These are phyloP conservation scores for Suillus paluster DNA, from an alignment of 768 basidiomycete species.

Conservation along the genomic window DNA sequence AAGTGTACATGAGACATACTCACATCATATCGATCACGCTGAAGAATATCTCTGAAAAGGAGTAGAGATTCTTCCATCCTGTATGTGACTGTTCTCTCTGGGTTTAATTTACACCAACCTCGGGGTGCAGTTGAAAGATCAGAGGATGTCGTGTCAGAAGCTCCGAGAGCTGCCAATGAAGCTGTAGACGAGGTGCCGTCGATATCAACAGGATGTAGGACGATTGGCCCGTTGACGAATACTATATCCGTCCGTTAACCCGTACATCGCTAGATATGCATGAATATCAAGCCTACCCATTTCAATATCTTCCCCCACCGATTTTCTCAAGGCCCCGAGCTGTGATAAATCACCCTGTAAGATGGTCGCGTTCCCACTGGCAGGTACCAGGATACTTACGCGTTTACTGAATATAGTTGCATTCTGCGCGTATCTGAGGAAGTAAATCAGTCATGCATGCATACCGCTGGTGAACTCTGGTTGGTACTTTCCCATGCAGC, in stretches of 20 bases:
- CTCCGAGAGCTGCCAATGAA: conserved; percentile 42
- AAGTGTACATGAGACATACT: conserved; percentile 22
- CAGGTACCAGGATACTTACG: conserved; percentile 41
- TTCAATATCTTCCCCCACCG: conserved; percentile 66
- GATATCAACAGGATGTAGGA: conserved; percentile 70
- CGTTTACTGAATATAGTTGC: conserved; percentile 72
- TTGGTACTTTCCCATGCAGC: conserved; percentile 45
- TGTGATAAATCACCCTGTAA: conserved; percentile 28
- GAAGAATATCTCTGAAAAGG: conserved; percentile 59
- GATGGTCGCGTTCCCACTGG: conserved; percentile 1
- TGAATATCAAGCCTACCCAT: conserved; percentile 47
- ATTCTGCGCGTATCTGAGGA: conserved; percentile 70
- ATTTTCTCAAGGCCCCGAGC: conserved; percentile 76
- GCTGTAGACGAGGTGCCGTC: conserved; percentile 30
- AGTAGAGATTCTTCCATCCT: conserved; percentile 65
- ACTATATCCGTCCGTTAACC: conserved; percentile 44
- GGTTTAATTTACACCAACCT: conserved; percentile 72
- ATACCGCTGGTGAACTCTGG: neutral
- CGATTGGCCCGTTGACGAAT: conserved; percentile 72
- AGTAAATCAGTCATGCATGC: conserved; percentile 12
- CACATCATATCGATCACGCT: conserved; percentile 68
- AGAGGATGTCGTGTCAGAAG: conserved; percentile 33
- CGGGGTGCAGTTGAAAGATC: conserved; percentile 63
- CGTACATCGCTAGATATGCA: neutral
- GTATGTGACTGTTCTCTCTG: conserved; percentile 50